Conservation (phyloP, 176 grass and related monocot genomes). For the Bromus sterilis region DNA sequence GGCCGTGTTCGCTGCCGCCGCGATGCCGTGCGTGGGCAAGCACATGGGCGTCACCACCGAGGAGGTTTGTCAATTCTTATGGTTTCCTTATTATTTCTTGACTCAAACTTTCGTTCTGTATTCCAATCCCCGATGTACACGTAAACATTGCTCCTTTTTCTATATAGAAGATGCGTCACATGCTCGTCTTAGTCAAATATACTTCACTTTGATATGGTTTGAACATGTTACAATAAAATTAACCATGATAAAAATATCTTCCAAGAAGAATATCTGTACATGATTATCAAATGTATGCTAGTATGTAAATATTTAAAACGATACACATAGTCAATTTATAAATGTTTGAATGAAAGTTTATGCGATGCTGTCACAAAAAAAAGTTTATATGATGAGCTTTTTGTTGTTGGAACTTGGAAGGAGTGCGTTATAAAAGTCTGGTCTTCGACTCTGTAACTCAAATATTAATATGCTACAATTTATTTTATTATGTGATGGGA, state of each 20-base stretch:
- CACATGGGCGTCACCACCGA: slow-evolving; percentile 9
- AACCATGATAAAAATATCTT: too few species aligned
- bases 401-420: too few species aligned
- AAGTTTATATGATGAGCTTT: neutral
- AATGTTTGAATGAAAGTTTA: neutral
- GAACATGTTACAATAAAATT: neutral
- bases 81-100: neutral
- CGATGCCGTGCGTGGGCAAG: slow-evolving; percentile 29
- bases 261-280: too few species aligned
- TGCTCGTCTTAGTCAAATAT: neutral
- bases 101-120: too few species aligned
- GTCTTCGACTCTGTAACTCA: neutral
- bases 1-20: slow-evolving; percentile 40
- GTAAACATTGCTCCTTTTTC: too few species aligned
- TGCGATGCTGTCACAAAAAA: too few species aligned
- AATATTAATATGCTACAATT: neutral
- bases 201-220: neutral
- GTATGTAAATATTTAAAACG: neutral
- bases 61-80: slow-evolving; percentile 2
- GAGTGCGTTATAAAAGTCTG: neutral
- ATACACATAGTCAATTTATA: neutral
- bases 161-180: too few species aligned
- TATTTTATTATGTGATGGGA: neutral
- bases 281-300: too few species aligned
- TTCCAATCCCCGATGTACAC: too few species aligned